Base-by-base conservation (phyloP, 768 basidiomycete species). In the Boletus edulis region DNA sequence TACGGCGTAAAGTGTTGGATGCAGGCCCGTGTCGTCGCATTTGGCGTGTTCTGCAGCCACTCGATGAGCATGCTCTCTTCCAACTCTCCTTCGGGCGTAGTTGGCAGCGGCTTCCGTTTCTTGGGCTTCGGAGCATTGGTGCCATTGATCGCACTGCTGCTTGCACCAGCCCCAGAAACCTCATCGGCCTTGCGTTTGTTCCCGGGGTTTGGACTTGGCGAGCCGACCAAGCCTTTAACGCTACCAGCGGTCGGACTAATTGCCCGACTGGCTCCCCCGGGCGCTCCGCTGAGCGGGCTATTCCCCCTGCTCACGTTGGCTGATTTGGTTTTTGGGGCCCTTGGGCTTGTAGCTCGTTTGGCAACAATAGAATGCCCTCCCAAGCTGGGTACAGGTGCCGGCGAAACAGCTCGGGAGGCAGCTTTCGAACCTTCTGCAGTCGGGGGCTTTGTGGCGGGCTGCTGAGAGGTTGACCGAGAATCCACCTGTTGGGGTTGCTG, bases 311-410 rank as follows among this genome's bases (percentile, higher is more conserved):
- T 85, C 24, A 58, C 66, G 42, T 58, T 71, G 43, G 70, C 67
- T 12, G 78, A 58, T 61, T 82, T 86, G 10, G 74, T 73, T 67
- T 87, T 89, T 4, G 82, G 81, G 11, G 71, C 75, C 62, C 89
- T 90, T 5, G 91, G 91, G 57, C 89, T 91, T 2, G 90, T 92
- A 4, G 91, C 91, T 17, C 91, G 84, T 71, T 87, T 88, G 3
- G 91, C 91, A 15, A 94, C 82, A 22, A 89, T 65, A 3, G 86
- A 89, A 71, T 91, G 89, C 0, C 90, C 91, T 37, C 87, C 85
- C 59, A 86, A 76, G 29, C 77, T 76, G 9, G 83, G 73, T 5
- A 78, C 72, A 40, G 80, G 72, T 11, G 73, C 73, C 7, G 70
- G 71, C 3, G 88, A 89, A 24, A 77, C 81, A 13, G 83, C 79